Percentiles rank a stretch among this genome's conserved stretches.
These are phyloP conservation scores for Papiliotrema laurentii DNA, from an alignment of 1,284 basidiomycete genomes.

Conservation along the genomic window DNA sequence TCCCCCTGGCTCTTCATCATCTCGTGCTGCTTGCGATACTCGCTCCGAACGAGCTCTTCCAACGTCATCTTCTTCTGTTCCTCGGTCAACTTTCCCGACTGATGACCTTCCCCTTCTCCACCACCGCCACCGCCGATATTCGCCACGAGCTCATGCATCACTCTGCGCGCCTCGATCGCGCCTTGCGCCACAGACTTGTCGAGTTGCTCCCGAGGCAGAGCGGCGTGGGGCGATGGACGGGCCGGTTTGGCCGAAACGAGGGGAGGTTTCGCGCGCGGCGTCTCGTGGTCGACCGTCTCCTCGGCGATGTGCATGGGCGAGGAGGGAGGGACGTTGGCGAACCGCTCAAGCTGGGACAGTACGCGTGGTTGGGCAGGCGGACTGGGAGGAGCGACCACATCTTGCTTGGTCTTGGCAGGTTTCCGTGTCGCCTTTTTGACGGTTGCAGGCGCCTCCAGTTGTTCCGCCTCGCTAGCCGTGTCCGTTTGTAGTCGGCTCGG, in stretches of 20 bases:
- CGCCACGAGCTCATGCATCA: constrained; percentile 27
- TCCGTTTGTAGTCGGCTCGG: background rate
- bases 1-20: constrained; percentile 30
- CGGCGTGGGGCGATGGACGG: constrained; percentile 6
- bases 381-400: too few species aligned
- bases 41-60: constrained; percentile 29
- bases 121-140: background rate
- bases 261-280: constrained; percentile 9
- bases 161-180: constrained; percentile 27
- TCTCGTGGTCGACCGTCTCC: background rate
- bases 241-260: constrained; percentile 5
- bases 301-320: constrained; percentile 8
- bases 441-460: background rate
- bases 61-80: constrained; percentile 37
- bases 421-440: background rate
- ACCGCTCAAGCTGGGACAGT: constrained; percentile 22
- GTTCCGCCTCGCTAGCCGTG: background rate
- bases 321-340: constrained; percentile 31
- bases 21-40: constrained; percentile 25
- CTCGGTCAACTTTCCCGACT: constrained; percentile 15
- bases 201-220: constrained; percentile 13
- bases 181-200: constrained; percentile 20
- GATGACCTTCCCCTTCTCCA: background rate
- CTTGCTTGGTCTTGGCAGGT: background rate
- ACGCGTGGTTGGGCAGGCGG: background rate